Conservation (phyloP, 1,284 basidiomycete genomes). For the Tremellales sp. region DNA sequence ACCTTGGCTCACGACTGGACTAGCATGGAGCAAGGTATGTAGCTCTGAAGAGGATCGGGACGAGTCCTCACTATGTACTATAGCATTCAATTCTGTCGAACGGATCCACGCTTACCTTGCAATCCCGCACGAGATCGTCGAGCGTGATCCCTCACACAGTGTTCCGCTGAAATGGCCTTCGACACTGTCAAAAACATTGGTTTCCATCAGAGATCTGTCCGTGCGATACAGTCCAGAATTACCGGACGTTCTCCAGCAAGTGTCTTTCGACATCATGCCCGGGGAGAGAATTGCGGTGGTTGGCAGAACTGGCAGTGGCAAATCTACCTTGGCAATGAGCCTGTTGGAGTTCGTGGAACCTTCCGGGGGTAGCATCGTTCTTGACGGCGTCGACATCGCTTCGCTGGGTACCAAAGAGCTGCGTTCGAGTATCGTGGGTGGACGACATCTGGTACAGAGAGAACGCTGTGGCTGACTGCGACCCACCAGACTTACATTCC, state of each 20-base stretch:
- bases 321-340: constrained; percentile 66
- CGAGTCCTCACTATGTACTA: too few species aligned
- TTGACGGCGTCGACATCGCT: constrained; percentile 80
- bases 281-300: constrained; percentile 62
- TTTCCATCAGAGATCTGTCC: constrained; percentile 63
- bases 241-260: constrained; percentile 65
- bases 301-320: constrained; percentile 25
- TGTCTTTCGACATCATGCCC: constrained; percentile 63
- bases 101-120: constrained; percentile 79
- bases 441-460: too few species aligned
- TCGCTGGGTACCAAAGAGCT: constrained; percentile 71
- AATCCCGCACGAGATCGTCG: constrained; percentile 72
- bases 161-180: constrained; percentile 82
- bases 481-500: too few species aligned
- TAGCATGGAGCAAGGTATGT: too few species aligned
- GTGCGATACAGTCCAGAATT: constrained; percentile 74
- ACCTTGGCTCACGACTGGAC: too few species aligned
- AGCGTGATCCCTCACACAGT: constrained; percentile 59
- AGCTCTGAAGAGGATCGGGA: too few species aligned
- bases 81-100: constrained; percentile 75
- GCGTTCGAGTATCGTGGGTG: neutral
- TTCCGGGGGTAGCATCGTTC: constrained; percentile 65
- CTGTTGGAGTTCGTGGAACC: constrained; percentile 81
- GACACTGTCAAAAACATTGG: constrained; percentile 40
- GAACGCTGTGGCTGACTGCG: too few species aligned